phyloP scores from a whole-genome alignment of 495 filamentous ascomycete genomes.

The Cercophora scortea region DNA sequence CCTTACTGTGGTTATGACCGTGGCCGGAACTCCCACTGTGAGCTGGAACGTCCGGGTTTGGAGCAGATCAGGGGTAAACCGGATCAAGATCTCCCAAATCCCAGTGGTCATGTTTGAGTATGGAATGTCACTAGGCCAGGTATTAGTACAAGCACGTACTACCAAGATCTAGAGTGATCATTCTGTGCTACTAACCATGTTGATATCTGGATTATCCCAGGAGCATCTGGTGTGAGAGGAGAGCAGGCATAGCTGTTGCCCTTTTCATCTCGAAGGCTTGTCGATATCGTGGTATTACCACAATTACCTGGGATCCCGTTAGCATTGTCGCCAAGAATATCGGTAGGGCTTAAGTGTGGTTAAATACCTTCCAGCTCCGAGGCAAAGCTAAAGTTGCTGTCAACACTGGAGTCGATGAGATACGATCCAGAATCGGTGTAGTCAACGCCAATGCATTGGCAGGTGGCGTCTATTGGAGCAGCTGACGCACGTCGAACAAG shows the following conservation, averaged over 20 bases:
- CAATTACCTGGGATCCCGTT: slow-evolving; percentile 4
- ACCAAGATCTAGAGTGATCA: neutral
- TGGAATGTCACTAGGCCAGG: slow-evolving; percentile 1
- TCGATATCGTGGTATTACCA: neutral
- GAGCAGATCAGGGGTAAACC: neutral
- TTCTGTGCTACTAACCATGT: slow-evolving; percentile 12
- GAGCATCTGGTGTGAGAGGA: neutral
- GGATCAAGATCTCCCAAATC: slow-evolving; percentile 7
- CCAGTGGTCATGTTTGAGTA: slow-evolving; percentile 8
- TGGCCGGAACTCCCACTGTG: slow-evolving; percentile 3
- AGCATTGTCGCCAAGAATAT: no score
- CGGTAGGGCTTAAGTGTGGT: no score
- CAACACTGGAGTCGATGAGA: slow-evolving; percentile 7
- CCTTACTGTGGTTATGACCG: slow-evolving; percentile 5
- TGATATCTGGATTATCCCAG: slow-evolving; percentile 11
- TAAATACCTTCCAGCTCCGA: slow-evolving; percentile 10
- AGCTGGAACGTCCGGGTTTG: slow-evolving; percentile 6
- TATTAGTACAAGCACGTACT: neutral
- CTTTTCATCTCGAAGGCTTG: slow-evolving; percentile 2
- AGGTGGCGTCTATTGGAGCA: neutral
- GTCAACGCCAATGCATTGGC: slow-evolving; percentile 9
- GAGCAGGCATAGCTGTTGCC: slow-evolving; percentile 5
- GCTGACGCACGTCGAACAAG: neutral
- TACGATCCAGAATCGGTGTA: slow-evolving; percentile 12
- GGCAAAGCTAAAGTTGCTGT: slow-evolving; percentile 15